Evolutionary conservation across 345 rosid species (phyloP), one percentile per base, ranked within the genome.

Genomic region (Salix exigua): DNA sequence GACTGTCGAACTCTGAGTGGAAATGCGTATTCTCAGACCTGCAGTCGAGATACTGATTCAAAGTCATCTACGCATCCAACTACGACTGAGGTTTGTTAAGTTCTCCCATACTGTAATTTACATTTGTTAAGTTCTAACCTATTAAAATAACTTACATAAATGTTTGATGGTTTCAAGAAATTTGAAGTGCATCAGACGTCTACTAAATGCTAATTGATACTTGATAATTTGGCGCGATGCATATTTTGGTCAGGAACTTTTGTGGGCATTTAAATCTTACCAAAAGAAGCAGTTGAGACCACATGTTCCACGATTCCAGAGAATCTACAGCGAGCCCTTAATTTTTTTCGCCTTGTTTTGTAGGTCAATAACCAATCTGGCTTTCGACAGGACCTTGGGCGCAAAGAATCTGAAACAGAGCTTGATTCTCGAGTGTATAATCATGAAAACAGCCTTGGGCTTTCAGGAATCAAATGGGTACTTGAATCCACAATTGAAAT

Each of bases 381-480:
- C 71, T 62, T 55, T 74, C 66, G 75, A 42, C 79, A 80, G 79
- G 83, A 81, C 76, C 77, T 70, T 65, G 73, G 75, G 37, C 78
- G 68, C 68, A 86, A 81, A 38, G 88, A 83, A 77, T 81, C 88
- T 12, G 87, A 82, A 70, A 84, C 87, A 77, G 77, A 85, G 51
- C 75, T 84, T 80, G 83, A 86, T 75, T 78, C 88, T 2, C 81
- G 77, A 72, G 81, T 75, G 46, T 80, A 80, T 67, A 85, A 79
- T 11, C 90, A 89, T 38, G 98, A 96, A 82, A 89, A 90, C 82
- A 93, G 97, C 85, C 90, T 93, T 73, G 99, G 97, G 37, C 81
- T 96, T 51, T 89, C 98, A 75, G 94, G 89, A 83, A 92, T 93
- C 80, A 89, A 93, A 83, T 92, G 99, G 99, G 97, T 93, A 87